These are phyloP conservation scores for Stygiomarasmius scandens DNA, from an alignment of 1,284 basidiomycete genomes.

Conservation along the genomic window DNA sequence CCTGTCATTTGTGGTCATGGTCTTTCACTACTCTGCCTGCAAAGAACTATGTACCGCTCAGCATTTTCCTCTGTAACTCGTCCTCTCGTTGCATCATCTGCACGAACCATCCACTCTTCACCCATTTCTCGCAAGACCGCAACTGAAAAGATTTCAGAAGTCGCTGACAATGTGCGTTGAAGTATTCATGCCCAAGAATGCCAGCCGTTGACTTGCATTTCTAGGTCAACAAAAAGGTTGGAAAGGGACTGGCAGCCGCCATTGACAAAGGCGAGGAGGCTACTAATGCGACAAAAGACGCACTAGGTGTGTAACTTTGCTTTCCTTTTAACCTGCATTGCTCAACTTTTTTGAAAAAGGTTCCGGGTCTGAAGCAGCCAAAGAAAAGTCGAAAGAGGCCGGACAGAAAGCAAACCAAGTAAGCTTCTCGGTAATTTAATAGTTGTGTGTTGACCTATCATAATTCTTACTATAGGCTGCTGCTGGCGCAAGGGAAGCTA, in stretches of 20 bases:
- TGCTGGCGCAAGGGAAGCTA: conserved; percentile 43
- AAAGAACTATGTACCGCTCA: conserved; percentile 26
- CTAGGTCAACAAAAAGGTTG: conserved; percentile 66
- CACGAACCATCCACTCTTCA: conserved; percentile 50
- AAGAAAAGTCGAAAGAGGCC: conserved; percentile 38
- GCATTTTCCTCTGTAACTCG: conserved; percentile 24
- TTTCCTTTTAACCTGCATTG: neutral
- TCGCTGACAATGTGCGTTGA: conserved; percentile 54
- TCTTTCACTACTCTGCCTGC: no score
- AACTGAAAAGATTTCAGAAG: conserved; percentile 65
- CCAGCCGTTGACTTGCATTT: neutral
- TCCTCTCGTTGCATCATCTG: conserved; percentile 15
- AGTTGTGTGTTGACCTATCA: neutral
- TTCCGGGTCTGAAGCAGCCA: conserved; percentile 31
- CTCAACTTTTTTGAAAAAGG: conserved; percentile 23
- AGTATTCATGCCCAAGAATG: neutral
- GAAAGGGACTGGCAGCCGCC: conserved; percentile 60
- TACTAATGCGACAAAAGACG: conserved; percentile 57
- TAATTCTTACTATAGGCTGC: conserved; percentile 36
- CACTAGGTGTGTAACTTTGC: conserved; percentile 42
- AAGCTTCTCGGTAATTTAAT: neutral
- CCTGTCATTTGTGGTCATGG: no score
- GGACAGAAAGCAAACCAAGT: conserved; percentile 47
- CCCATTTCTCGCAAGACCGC: conserved; percentile 50
- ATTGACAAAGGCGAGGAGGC: conserved; percentile 66